Conservation (phyloP, 169 alveolate genomes). For the Plasmodium knowlesi region DNA sequence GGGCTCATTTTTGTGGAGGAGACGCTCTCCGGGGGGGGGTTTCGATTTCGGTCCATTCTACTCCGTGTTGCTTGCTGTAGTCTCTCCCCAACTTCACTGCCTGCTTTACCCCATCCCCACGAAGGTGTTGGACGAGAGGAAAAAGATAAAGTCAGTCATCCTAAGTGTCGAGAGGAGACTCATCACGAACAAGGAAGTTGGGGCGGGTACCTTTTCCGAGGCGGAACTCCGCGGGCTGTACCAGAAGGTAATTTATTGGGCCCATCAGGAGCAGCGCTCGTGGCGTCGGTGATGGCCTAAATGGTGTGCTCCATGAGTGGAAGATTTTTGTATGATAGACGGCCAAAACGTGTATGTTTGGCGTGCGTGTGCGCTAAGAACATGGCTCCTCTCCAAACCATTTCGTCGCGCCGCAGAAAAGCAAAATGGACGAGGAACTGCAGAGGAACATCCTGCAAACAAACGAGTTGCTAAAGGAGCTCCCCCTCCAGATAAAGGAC, state of each 20-base stretch:
- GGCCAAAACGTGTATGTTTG: no score
- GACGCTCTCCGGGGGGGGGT: background rate
- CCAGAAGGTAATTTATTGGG: constrained; percentile 16
- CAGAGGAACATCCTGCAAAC: constrained; percentile 16
- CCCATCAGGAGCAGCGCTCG: background rate
- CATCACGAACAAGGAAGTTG: constrained; percentile 22
- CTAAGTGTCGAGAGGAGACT: constrained; percentile 27
- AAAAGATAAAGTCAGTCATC: constrained; percentile 17
- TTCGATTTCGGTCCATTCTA: no score
- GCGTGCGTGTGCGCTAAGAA: background rate
- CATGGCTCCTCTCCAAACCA: background rate
- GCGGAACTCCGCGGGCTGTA: constrained; percentile 1
- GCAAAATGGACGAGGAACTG: constrained; percentile 11
- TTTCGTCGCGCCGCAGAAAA: background rate
- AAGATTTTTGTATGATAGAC: background rate
- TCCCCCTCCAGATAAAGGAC: constrained; percentile 23
- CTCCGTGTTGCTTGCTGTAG: background rate
- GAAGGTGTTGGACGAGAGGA: constrained; percentile 38
- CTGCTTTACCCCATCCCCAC: background rate
- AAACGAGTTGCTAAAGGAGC: constrained; percentile 26
- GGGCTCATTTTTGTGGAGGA: background rate
- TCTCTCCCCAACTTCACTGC: background rate
- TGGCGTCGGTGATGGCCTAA: background rate
- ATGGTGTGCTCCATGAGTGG: no score
- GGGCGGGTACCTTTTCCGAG: background rate